phyloP scores from a whole-genome alignment of 2,329 filamentous ascomycete genomes.

The Botryotinia narcissicola region DNA sequence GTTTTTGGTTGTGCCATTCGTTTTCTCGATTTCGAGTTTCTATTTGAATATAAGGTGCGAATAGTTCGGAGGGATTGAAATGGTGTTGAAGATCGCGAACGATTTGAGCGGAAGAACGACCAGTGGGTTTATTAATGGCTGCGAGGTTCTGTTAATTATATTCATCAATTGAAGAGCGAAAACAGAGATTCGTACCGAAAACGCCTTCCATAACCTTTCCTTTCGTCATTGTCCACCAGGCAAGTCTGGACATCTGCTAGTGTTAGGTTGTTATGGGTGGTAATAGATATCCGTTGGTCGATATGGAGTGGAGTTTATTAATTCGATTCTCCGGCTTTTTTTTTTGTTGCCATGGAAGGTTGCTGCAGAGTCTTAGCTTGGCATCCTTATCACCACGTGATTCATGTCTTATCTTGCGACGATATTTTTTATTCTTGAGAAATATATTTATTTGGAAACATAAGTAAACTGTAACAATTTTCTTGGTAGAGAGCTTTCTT shows the following conservation, averaged over 20 bases:
- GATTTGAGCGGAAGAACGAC: slow-evolving; percentile 84
- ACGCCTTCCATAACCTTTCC: slow-evolving; percentile 59
- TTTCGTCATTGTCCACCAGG: slow-evolving; percentile 36
- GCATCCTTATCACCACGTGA: slow-evolving; percentile 15
- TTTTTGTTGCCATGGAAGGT: neutral
- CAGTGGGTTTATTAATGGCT: slow-evolving; percentile 93
- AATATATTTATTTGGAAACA: neutral
- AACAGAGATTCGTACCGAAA: slow-evolving; percentile 48
- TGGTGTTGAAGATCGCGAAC: slow-evolving; percentile 81
- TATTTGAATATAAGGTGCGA: slow-evolving; percentile 71
- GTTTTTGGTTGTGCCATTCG: slow-evolving; percentile 58
- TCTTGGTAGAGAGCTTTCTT: neutral
- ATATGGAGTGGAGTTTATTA: neutral
- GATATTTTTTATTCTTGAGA: neutral
- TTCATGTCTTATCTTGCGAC: neutral
- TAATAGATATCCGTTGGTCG: neutral
- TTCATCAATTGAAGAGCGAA: neutral
- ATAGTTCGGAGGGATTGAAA: slow-evolving; percentile 78
- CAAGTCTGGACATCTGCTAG: slow-evolving; percentile 27
- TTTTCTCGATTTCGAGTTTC: slow-evolving; percentile 55
- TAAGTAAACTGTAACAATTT: no score
- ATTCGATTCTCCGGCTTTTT: slow-evolving; percentile 2
- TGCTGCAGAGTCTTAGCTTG: neutral
- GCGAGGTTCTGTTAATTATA: slow-evolving; percentile 19
- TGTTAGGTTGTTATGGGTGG: neutral